phyloP scores from a whole-genome alignment of 106 monocot genomes.

The Vanilla planifolia region DNA sequence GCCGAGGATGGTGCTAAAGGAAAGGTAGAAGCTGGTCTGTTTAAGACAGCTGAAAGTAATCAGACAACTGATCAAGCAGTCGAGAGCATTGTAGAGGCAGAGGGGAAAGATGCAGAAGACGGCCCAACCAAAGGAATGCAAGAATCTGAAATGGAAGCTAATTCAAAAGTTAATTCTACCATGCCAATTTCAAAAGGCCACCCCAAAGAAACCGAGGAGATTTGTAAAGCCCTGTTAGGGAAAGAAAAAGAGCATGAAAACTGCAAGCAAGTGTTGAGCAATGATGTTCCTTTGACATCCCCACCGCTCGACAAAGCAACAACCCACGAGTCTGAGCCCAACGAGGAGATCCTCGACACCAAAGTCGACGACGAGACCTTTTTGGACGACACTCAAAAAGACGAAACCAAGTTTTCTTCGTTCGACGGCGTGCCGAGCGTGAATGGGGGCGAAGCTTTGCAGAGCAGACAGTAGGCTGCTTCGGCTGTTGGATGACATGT shows the following conservation, averaged over 20 bases:
- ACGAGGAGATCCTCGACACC: background rate
- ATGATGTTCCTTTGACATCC: background rate
- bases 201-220: background rate
- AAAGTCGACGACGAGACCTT: background rate
- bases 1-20: conserved; percentile 14
- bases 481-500: background rate
- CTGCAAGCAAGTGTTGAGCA: background rate
- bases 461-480: conserved; percentile 1
- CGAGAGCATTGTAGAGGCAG: background rate
- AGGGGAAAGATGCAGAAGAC: conserved; percentile 39
- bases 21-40: background rate
- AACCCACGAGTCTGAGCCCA: background rate
- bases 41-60: background rate
- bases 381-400: background rate
- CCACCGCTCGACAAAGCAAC: background rate
- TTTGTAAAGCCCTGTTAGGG: background rate
- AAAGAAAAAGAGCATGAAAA: background rate
- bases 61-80: background rate
- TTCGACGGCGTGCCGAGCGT: background rate
- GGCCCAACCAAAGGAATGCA: conserved; percentile 5
- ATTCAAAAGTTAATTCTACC: background rate
- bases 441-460: background rate
- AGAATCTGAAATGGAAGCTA: conserved; percentile 5
- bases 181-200: background rate
- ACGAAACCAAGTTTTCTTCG: conserved; percentile 2